Percentiles rank a stretch among this genome's conserved stretches.
These are phyloP conservation scores for Cinchona pubescens DNA, from an alignment of 257 asterid genomes.

Conservation along the genomic window DNA sequence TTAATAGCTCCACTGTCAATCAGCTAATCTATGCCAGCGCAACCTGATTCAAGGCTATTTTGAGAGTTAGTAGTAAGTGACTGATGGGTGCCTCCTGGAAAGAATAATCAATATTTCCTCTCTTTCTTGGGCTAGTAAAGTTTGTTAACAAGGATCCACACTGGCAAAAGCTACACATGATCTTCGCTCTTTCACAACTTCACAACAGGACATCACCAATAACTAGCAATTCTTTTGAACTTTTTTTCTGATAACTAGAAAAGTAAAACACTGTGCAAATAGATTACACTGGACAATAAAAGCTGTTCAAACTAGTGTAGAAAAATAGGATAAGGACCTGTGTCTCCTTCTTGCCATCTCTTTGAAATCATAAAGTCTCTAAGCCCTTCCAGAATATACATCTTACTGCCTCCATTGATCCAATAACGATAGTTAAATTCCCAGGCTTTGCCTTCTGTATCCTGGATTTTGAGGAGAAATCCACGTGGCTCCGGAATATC, in stretches of 20 bases:
- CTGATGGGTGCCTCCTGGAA: neutral
- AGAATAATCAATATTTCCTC: no score
- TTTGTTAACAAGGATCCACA: neutral
- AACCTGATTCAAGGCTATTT: neutral
- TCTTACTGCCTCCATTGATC: slow-evolving; percentile 52
- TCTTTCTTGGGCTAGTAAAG: neutral
- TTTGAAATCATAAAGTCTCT: slow-evolving; percentile 56
- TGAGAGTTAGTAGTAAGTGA: neutral
- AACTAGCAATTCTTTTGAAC: neutral
- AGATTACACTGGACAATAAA: neutral
- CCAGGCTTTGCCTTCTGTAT: slow-evolving; percentile 68
- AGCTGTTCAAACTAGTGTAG: neutral
- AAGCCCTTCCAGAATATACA: slow-evolving; percentile 68
- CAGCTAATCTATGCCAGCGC: neutral
- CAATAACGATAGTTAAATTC: slow-evolving; percentile 57
- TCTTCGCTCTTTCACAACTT: neutral
- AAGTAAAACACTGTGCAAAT: neutral
- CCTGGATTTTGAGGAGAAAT: slow-evolving; percentile 50
- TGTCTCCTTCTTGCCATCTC: slow-evolving; percentile 70
- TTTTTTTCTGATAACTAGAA: neutral
- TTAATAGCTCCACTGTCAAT: neutral
- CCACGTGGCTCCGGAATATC: slow-evolving; percentile 49
- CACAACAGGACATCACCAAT: neutral
- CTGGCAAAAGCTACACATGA: neutral
- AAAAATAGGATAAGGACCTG: slow-evolving; percentile 36